phyloP scores from a whole-genome alignment of 2,329 filamentous ascomycete genomes.

The Ascochyta fabae region DNA sequence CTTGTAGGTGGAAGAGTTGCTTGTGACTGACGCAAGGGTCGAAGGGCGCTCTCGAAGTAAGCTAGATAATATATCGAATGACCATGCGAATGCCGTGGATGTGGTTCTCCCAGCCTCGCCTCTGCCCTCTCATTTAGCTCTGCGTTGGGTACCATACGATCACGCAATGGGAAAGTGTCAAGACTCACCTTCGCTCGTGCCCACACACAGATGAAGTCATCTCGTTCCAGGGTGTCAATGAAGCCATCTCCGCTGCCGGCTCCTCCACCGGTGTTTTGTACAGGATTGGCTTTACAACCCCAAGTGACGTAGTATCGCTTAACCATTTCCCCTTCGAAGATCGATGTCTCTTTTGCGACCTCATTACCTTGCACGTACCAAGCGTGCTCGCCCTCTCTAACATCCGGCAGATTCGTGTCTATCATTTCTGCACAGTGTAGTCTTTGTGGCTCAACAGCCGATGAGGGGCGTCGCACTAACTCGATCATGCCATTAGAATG shows the following conservation, averaged over 20 bases:
- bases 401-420: neutral
- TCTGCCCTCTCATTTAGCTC: conserved; percentile 10
- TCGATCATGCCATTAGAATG: neutral
- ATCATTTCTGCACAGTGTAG: conserved; percentile 22
- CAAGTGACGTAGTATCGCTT: conserved; percentile 23
- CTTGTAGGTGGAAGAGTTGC: neutral
- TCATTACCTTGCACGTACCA: conserved; percentile 33
- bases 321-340: conserved; percentile 21
- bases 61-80: conserved; percentile 21
- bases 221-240: conserved; percentile 18
- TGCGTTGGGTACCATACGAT: neutral
- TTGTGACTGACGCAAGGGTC: neutral
- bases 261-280: conserved; percentile 15
- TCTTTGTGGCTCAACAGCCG: conserved; percentile 16
- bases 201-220: conserved; percentile 28
- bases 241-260: conserved; percentile 24
- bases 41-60: neutral
- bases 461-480: conserved; percentile 13
- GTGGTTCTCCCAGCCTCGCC: conserved; percentile 28
- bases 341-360: conserved; percentile 20
- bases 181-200: conserved; percentile 30
- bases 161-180: neutral
- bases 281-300: conserved; percentile 15
- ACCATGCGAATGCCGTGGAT: conserved; percentile 21
- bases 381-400: conserved; percentile 21